A percentile compares a stretch with the other conserved stretches of the same genome.
phyloP scores from a whole-genome alignment of 805 yeast species.

The Peterozyma toletana region DNA sequence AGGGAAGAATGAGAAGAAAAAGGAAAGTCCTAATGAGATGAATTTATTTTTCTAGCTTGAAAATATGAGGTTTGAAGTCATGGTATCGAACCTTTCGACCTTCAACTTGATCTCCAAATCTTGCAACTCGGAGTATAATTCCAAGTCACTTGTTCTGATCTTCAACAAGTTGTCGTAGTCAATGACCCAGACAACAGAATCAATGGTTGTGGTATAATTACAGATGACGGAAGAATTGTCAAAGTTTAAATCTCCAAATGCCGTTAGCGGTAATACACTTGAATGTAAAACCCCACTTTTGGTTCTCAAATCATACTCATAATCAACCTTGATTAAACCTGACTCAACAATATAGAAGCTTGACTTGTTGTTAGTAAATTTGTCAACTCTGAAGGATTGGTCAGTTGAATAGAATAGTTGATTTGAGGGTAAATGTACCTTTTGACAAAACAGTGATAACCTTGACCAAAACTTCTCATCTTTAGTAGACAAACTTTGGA shows the following conservation, averaged over 20 bases:
- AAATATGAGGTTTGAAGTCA: conserved; percentile 70
- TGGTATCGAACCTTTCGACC: conserved; percentile 65
- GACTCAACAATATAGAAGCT: conserved; percentile 46
- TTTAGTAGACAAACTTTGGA: conserved; percentile 48
- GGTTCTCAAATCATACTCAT: conserved; percentile 26
- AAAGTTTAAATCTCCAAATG: conserved; percentile 57
- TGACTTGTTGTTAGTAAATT: conserved; percentile 27
- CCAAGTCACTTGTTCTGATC: conserved; percentile 41
- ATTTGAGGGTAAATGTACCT: conserved; percentile 39
- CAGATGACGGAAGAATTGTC: conserved; percentile 28
- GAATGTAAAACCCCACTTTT: conserved; percentile 17
- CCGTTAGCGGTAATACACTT: conserved; percentile 63
- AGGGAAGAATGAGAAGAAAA: too few relatives aligned
- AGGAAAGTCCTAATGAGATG: too few relatives aligned
- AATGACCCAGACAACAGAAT: conserved; percentile 64
- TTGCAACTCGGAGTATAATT: conserved; percentile 56
- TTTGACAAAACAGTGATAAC: conserved; percentile 49
- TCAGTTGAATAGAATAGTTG: conserved; percentile 32
- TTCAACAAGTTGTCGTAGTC: conserved; percentile 35
- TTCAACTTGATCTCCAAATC: conserved; percentile 54
- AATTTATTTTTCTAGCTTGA: conserved; percentile 20
- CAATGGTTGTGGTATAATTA: conserved; percentile 38
- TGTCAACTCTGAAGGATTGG: conserved; percentile 18
- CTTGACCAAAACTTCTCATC: conserved; percentile 56
- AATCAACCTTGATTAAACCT: conserved; percentile 45